Evolutionary conservation across 768 basidiomycete genomes (phyloP).

Genomic region (Peribolospora kevripleyi): DNA sequence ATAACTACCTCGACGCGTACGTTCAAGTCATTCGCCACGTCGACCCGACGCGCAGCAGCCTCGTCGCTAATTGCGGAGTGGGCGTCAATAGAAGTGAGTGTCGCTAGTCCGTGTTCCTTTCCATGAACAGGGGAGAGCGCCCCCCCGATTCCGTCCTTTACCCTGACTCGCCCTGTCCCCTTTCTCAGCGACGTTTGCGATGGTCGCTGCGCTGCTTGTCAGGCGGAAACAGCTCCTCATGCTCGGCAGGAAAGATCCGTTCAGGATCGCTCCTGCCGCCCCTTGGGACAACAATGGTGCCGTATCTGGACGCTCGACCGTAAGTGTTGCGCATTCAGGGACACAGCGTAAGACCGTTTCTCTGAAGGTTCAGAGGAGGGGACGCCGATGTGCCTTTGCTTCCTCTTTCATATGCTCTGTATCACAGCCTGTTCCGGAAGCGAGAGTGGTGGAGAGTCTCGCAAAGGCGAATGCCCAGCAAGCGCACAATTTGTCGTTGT

Average conservation of each 20-base stretch:
- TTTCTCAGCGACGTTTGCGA: conserved; percentile 58
- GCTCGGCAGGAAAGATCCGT: conserved; percentile 53
- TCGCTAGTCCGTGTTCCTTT: background rate
- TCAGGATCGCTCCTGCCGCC: conserved; percentile 19
- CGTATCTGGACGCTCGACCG: no score
- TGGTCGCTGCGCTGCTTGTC: conserved; percentile 76
- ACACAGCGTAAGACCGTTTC: no score
- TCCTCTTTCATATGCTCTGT: conserved; percentile 1
- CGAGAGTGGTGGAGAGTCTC: conserved; percentile 17
- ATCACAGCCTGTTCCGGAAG: conserved; percentile 10
- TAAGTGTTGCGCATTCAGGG: no score
- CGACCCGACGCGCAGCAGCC: conserved; percentile 52
- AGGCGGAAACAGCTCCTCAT: conserved; percentile 47
- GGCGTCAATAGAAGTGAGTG: conserved; percentile 48
- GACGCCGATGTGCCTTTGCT: background rate
- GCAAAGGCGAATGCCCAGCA: conserved; percentile 19
- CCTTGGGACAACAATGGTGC: no score
- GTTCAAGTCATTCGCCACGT: conserved; percentile 50
- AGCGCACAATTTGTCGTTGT: conserved; percentile 17
- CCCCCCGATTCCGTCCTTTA: no score
- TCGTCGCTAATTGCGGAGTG: conserved; percentile 93
- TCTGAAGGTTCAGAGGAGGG: no score
- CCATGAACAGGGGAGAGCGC: background rate
- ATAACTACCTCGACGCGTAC: conserved; percentile 91
- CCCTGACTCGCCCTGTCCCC: background rate